phyloP scores from a whole-genome alignment of 164 flowering plant species.

The Tetrastigma voinierianum region DNA sequence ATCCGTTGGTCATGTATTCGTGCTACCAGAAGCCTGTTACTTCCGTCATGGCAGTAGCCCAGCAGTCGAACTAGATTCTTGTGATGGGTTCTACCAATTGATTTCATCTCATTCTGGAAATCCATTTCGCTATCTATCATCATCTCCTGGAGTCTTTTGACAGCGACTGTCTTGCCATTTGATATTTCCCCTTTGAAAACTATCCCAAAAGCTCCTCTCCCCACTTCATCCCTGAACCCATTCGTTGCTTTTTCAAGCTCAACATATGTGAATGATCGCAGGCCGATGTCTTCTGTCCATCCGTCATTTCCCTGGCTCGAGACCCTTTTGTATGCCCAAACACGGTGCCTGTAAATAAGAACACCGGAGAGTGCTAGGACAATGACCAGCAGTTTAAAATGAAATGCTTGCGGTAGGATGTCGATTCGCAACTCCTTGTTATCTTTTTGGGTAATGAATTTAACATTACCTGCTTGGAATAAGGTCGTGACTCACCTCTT shows the following conservation, averaged over 20 bases:
- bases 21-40: constrained; percentile 7
- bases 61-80: constrained; percentile 9
- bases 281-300: not conserved
- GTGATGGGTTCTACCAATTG: constrained; percentile 6
- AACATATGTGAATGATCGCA: not conserved
- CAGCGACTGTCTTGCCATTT: constrained; percentile 1
- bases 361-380: not conserved
- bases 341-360: not conserved
- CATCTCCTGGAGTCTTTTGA: constrained; percentile 7
- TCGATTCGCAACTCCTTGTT: not conserved
- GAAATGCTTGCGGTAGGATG: not conserved
- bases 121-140: constrained; percentile 7
- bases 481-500: too few relatives aligned
- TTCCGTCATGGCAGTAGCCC: constrained; percentile 9
- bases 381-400: not conserved
- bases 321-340: not conserved
- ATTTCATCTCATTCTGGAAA: constrained; percentile 9
- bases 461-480: too few relatives aligned
- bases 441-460: too few relatives aligned
- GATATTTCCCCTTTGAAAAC: constrained; percentile 10
- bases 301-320: not conserved
- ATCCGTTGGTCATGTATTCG: constrained; percentile 15
- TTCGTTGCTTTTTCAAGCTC: constrained; percentile 10
- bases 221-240: constrained; percentile 5
- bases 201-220: constrained; percentile 13